Base-by-base conservation (phyloP, 164 flowering plant species). In the Aristolochia contorta region DNA sequence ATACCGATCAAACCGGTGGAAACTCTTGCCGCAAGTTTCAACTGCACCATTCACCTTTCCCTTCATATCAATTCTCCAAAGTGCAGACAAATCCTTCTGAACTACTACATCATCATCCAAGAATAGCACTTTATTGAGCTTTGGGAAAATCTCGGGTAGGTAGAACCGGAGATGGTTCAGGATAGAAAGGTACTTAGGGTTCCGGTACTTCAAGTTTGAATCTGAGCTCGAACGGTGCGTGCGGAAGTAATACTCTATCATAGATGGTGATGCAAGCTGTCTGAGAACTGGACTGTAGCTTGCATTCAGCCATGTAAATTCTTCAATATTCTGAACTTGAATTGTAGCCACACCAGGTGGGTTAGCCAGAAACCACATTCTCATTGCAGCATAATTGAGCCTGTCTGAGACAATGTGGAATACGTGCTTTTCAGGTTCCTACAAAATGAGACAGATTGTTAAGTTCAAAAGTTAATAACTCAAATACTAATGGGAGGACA, bases 101-200 rank as follows among this genome's bases (percentile, higher is more conserved):
- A 90, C 96, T 16, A 93, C 97, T 60, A 88, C 65, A 66, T 93
- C 99, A 74, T 93, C 97, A 70, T 93, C 99, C 57, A 93, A 72
- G 79, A 93, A 90, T 24, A 93, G 74, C 58, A 93, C 87, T 66
- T 90, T 93, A 62, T 80, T 74, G 67, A 90, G 87, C 78, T 85
- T 88, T 14, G 99, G 97, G 67, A 85, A 93, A 24, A 90, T 77
- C 77, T 90, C 85, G 10, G 97, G 95, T 47, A 93, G 79, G 70
- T 93, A 93, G 72, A 93, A 93, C 1, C 97, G 84, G n/a, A 90
- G 91, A 71, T 93, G 99, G 70, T 93, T 93, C 65, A 93, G 62
- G 67, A 90, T 85, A 16, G 99, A 93, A 21, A 90, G 77, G 75
- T 90, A 90, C 67, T 90, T 93, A 27, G 97, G 97, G 67, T 93